Base-by-base conservation (phyloP, 805 yeast genomes). In the Yamadazyma tumulicola region DNA sequence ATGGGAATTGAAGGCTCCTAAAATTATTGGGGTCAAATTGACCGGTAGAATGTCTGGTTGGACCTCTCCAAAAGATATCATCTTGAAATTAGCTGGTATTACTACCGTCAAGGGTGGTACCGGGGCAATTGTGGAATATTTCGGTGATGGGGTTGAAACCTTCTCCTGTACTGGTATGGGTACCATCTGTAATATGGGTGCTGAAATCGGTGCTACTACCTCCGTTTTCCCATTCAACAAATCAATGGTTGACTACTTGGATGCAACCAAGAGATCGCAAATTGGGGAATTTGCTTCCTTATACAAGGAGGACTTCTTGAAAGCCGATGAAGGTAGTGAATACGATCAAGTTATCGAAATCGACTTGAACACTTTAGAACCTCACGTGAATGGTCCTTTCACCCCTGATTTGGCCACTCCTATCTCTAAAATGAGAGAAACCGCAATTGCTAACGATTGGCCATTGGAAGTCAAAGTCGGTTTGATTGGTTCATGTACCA, bases 101-200 rank as follows among this genome's bases (percentile, higher is more conserved):
- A 77, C 91, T 48, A 89, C 97, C 45, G 97, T 89, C 56, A 85
- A 87, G 75, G 97, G 97, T 72, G 97, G 97, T 69, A 89, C 97
- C 38, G 97, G 97, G 64, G 79, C 79, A 60, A 88, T 89, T 59
- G 94, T 91, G 48, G 97, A 89, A 72, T 89, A 89, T 74, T 89
- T 82, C 56, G 97, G 97, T 64, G 88, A 81, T 36, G 97, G 97
- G 75, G 89, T 89, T 37, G 77, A 83, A 55, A 75, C 91, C 40
- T 81, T 89, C 64, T 85, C 95, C 32, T 87, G 96, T 68, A 91
- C 97, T 34, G 97, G 97, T 77, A 89, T 89, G 97, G 97, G 94
- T 61, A 89, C 97, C 53, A 89, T 89, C 69, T 89, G 97, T 77
- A 89, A 89, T 69, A 89, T 89, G 97, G 97, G 97, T 75, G 97